These are phyloP conservation scores for Przewalskia tangutica DNA, from an alignment of 257 asterid genomes.

Conservation along the genomic window DNA sequence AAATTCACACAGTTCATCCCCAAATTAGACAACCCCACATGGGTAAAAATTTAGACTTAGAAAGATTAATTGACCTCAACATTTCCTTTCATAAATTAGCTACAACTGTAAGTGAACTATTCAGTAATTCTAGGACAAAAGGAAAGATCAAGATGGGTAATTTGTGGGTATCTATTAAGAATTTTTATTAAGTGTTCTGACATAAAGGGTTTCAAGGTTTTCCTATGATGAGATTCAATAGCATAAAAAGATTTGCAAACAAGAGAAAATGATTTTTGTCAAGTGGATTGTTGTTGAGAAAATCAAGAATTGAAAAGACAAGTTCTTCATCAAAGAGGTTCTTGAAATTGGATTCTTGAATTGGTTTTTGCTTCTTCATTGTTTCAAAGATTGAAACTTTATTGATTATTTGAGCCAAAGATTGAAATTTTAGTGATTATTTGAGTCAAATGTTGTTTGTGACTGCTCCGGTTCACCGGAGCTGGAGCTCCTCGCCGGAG, in stretches of 20 bases:
- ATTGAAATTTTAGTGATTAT: conserved; percentile 2
- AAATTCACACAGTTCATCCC: conserved; percentile 48
- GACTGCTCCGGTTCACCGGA: too few species aligned
- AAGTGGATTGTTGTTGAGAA: conserved; percentile 49
- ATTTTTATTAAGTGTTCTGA: conserved; percentile 40
- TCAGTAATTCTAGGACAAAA: conserved; percentile 65
- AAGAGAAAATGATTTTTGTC: conserved; percentile 74
- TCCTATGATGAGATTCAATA: conserved; percentile 64
- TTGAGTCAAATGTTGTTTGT: conserved; percentile 36
- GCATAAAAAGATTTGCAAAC: conserved; percentile 56
- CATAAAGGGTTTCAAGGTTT: conserved; percentile 51
- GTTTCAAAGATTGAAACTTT: not conserved
- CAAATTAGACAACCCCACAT: conserved; percentile 55
- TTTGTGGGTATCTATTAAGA: conserved; percentile 36
- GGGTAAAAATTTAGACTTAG: conserved; percentile 56
- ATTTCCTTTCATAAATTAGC: conserved; percentile 27
- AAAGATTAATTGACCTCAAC: conserved; percentile 62
- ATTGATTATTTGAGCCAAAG: too few species aligned
- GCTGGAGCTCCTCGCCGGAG: too few species aligned
- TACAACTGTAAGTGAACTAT: conserved; percentile 27
- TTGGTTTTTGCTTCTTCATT: conserved; percentile 58
- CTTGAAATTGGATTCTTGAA: conserved; percentile 18
- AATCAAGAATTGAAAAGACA: conserved; percentile 52
- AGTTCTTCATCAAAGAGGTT: conserved; percentile 67
- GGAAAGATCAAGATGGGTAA: conserved; percentile 57